phyloP scores from a whole-genome alignment of 2,329 filamentous ascomycete genomes.

The Xylaria sp. region DNA sequence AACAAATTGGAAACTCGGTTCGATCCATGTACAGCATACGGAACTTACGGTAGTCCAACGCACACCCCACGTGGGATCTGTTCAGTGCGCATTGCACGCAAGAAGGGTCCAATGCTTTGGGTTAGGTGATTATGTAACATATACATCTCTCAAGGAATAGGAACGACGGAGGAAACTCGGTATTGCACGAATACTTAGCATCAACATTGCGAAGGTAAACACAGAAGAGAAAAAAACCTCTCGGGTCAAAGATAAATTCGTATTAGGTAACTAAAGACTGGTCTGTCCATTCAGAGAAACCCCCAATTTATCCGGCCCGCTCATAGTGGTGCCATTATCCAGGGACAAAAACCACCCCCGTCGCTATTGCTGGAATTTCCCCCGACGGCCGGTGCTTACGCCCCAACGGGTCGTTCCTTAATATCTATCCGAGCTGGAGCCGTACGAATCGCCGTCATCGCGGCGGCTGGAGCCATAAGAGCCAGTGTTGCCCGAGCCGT shows the following conservation, averaged over 20 bases:
- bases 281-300: background rate
- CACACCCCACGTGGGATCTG: background rate
- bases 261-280: conserved; percentile 14
- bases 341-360: conserved; percentile 12
- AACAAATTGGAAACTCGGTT: conserved; percentile 4
- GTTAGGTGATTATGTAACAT: background rate
- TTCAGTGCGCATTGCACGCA: no score
- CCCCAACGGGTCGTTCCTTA: background rate
- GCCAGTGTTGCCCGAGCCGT: conserved; percentile 21
- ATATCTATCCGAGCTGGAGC: conserved; percentile 23
- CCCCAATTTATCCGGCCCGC: conserved; percentile 23
- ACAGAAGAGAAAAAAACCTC: background rate
- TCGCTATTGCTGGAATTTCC: conserved; percentile 18
- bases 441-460: conserved; percentile 23
- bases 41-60: background rate
- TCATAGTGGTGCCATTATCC: background rate
- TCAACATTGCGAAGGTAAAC: background rate
- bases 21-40: background rate
- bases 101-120: no score
- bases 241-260: conserved; percentile 3
- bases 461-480: conserved; percentile 21
- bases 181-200: background rate
- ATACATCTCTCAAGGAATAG: background rate
- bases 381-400: conserved; percentile 16
- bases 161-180: background rate